These are phyloP conservation scores for Xylaria palmicola DNA, from an alignment of 495 filamentous ascomycete species.

Conservation along the genomic window DNA sequence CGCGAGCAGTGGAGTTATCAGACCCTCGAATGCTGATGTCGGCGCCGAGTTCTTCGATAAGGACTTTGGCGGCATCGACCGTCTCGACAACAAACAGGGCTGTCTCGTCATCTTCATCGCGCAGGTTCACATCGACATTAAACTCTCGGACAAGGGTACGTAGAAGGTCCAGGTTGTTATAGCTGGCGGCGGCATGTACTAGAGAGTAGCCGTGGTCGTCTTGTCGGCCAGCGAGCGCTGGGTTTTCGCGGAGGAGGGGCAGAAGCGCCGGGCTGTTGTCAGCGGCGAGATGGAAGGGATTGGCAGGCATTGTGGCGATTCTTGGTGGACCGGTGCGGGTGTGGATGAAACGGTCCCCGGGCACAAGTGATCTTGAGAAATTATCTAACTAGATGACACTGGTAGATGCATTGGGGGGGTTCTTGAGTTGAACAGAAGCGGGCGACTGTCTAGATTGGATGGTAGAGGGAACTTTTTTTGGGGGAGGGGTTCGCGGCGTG, in stretches of 20 bases:
- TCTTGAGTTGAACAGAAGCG: neutral
- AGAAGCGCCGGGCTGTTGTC: slow-evolving; percentile 68
- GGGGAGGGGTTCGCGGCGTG: slow-evolving; percentile 10
- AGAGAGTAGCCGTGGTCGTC: slow-evolving; percentile 89
- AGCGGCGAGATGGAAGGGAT: slow-evolving; percentile 75
- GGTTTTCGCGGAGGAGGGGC: slow-evolving; percentile 63
- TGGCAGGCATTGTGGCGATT: slow-evolving; percentile 48
- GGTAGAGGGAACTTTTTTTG: neutral
- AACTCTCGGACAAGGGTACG: slow-evolving; percentile 74
- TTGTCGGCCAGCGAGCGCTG: slow-evolving; percentile 64
- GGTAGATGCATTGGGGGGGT: neutral
- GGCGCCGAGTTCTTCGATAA: slow-evolving; percentile 79
- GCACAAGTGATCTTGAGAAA: too few species aligned
- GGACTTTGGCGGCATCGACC: slow-evolving; percentile 67
- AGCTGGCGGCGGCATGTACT: slow-evolving; percentile 88
- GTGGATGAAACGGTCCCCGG: too few species aligned
- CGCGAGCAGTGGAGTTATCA: slow-evolving; percentile 66
- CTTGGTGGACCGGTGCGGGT: neutral
- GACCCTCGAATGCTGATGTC: slow-evolving; percentile 60
- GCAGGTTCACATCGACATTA: slow-evolving; percentile 72
- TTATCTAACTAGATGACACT: neutral
- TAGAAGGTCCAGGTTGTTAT: slow-evolving; percentile 79
- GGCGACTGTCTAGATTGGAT: neutral
- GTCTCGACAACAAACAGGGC: slow-evolving; percentile 83
- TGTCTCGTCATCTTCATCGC: slow-evolving; percentile 88